Conservation (phyloP, 257 asterid genomes). For the Ilex asprella region DNA sequence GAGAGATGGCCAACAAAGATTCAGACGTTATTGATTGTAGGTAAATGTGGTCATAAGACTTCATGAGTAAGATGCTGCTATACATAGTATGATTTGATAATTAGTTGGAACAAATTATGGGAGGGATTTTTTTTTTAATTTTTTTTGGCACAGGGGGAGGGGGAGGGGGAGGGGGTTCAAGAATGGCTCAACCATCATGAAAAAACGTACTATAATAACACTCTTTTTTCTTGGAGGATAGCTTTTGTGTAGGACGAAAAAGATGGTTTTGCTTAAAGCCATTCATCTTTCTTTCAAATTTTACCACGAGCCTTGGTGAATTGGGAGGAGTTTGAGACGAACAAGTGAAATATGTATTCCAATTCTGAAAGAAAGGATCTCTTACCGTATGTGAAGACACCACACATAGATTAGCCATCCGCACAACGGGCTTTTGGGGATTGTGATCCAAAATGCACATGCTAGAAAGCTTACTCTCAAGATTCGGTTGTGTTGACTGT, state of each 20-base stretch:
- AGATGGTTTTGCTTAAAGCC: neutral
- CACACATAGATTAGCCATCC: slow-evolving; percentile 98
- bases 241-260: too few relatives aligned
- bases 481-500: slow-evolving; percentile 67
- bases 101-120: too few relatives aligned
- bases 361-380: slow-evolving; percentile 17
- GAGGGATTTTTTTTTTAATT: too few relatives aligned
- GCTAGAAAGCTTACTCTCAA: slow-evolving; percentile 61
- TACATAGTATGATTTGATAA: too few relatives aligned
- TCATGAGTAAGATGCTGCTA: too few relatives aligned
- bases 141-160: too few relatives aligned
- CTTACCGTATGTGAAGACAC: slow-evolving; percentile 93
- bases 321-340: neutral
- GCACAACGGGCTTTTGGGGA: slow-evolving; percentile 85
- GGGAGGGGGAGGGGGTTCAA: too few relatives aligned
- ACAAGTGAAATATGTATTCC: neutral
- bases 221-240: too few relatives aligned
- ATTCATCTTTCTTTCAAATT: slow-evolving; percentile 7
- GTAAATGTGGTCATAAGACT: neutral
- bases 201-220: too few relatives aligned
- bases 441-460: slow-evolving; percentile 75
- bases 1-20: slow-evolving; percentile 13
- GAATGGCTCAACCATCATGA: too few relatives aligned
- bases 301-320: neutral
- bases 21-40: neutral